Percentiles rank a stretch among this genome's conserved stretches.
Evolutionary conservation across 225 moss, liverwort and hornwort genomes (phyloP).

Genomic region (Polytrichum formosum): DNA sequence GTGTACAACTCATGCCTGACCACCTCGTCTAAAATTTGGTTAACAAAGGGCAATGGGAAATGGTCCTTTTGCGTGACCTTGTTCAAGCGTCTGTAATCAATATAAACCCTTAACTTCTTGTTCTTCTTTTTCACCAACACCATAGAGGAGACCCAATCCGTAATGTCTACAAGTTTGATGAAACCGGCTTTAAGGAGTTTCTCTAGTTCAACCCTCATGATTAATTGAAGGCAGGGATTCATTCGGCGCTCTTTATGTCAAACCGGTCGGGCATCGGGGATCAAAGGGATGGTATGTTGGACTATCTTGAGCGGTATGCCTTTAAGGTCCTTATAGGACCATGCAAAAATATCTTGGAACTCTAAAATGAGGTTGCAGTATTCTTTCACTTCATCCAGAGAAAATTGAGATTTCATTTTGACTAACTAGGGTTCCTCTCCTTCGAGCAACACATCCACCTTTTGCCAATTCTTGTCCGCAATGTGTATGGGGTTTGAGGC

Average conservation of each 20-base stretch:
- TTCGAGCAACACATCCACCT: too few relatives aligned
- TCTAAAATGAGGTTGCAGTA: too few relatives aligned
- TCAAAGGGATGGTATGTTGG: background rate
- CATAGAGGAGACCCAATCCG: background rate
- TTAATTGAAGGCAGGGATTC: background rate
- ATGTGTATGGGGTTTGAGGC: too few relatives aligned
- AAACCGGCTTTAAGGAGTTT: background rate
- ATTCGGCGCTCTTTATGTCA: too few relatives aligned
- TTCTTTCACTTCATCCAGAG: too few relatives aligned
- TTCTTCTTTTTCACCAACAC: background rate
- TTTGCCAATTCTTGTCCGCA: too few relatives aligned
- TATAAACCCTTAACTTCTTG: too few relatives aligned
- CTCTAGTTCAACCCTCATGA: background rate
- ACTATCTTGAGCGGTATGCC: background rate
- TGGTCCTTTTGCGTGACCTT: background rate
- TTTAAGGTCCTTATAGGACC: constrained; percentile 1
- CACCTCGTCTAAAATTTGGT: background rate
- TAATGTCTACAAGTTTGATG: background rate
- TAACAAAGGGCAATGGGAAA: constrained; percentile 1
- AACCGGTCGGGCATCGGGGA: too few relatives aligned
- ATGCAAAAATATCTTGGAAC: background rate
- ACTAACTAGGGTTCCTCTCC: too few relatives aligned
- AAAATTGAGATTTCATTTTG: too few relatives aligned
- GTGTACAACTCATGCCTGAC: too few relatives aligned
- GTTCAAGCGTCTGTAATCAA: too few relatives aligned